Percentiles rank a stretch among this genome's conserved stretches.
Evolutionary conservation across 139 green algal species (phyloP).

Genomic region (Micractinium sp.): DNA sequence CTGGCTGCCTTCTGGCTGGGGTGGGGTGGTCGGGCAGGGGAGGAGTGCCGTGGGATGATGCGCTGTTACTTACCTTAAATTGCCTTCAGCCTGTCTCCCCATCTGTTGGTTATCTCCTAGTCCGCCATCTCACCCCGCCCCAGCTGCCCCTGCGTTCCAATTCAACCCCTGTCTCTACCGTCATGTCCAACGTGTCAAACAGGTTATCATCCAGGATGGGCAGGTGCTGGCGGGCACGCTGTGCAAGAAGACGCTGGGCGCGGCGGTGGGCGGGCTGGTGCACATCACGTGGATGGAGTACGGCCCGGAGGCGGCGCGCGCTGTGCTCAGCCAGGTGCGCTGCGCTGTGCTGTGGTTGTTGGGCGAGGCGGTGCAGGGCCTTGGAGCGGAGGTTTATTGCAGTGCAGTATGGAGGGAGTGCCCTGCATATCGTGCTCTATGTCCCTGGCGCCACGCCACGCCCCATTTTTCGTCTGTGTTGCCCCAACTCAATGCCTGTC

Average conservation of each 20-base stretch:
- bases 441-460: too few relatives aligned
- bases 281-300: conserved; percentile 97
- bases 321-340: conserved; percentile 68
- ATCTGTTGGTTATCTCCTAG: too few relatives aligned
- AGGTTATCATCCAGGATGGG: conserved; percentile 93
- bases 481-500: too few relatives aligned
- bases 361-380: neutral
- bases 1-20: neutral
- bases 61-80: too few relatives aligned
- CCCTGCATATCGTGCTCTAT: too few relatives aligned
- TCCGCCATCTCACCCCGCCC: neutral
- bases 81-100: too few relatives aligned
- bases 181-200: too few relatives aligned
- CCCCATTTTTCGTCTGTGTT: too few relatives aligned
- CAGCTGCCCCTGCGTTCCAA: neutral
- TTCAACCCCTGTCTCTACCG: neutral
- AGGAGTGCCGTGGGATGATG: too few relatives aligned
- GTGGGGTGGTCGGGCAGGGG: neutral
- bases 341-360: neutral
- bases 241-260: conserved; percentile 97
- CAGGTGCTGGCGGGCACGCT: conserved; percentile 89
- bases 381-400: too few relatives aligned
- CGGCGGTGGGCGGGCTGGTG: conserved; percentile 83
- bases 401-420: too few relatives aligned
- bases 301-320: conserved; percentile 85